Base-by-base conservation (phyloP, 805 yeast genomes). In the Metschnikowia hibisci region DNA sequence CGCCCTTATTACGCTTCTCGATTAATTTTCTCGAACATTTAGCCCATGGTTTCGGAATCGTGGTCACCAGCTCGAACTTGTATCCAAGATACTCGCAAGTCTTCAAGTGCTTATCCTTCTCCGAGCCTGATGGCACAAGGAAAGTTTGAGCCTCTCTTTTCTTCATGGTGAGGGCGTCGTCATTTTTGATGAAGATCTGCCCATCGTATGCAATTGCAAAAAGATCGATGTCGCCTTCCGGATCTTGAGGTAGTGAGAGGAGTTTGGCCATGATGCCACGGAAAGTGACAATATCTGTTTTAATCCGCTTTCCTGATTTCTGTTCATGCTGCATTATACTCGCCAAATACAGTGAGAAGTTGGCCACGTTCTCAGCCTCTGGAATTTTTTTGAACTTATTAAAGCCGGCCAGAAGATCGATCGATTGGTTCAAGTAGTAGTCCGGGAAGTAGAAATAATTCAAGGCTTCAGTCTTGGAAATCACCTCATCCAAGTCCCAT, bases 361-460 rank as follows among this genome's bases (percentile, higher is more conserved):
- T 67, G 1, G 83, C 82, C 27, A 67, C 47, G 49, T 75, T 81
- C 34, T 74, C 71, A 11, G 66, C 74, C 27, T 76, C 82, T 14
- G 80, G 83, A 39, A 76, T 76, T 60, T 71, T 66, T 39, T 68
- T 64, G 61, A 84, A 86, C 25, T 78, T 73, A 15, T 71, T 66
- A 53, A 73, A 75, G 0, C 97, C 97, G 2, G 71, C 75, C 20
- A 71, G 68, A 10, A 93, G 69, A 60, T 87, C 89, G 16, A 80
- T 64, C 6, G 69, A 67, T 6, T 73, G 76, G 37, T 81, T 79
- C n/a, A 85, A 57, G 34, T 77, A 78, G 4, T 80, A 62, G 57
- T 87, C 89, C 12, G 96, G 95, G 25, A 91, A 70, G 60, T 88
- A 93, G 66, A 74, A 90, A 63, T 87, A 88, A n/a, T 74, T 67